A percentile compares a stretch with the other conserved stretches of the same genome.
phyloP scores from a whole-genome alignment of 1,139 yeast species.

The Yarrowia galli region DNA sequence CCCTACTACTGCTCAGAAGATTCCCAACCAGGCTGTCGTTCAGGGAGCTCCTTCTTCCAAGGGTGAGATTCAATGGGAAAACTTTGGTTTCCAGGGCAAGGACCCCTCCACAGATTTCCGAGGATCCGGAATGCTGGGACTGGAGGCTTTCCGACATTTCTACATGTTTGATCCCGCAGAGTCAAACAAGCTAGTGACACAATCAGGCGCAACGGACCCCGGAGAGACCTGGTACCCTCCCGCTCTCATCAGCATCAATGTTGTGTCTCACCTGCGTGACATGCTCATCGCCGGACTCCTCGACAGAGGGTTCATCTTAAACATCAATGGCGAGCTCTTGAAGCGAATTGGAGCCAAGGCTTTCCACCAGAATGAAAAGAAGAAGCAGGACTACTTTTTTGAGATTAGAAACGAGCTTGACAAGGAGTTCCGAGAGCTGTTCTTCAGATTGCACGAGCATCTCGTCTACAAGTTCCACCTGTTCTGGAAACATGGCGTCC shows the following conservation, averaged over 20 bases:
- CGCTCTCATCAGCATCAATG: conserved; percentile 33
- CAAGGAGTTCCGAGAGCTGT: conserved; percentile 33
- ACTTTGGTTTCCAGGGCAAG: conserved; percentile 53
- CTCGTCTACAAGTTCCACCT: conserved; percentile 48
- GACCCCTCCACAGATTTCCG: conserved; percentile 53
- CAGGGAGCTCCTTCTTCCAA: conserved; percentile 38
- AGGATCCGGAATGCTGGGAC: conserved; percentile 51
- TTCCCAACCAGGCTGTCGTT: conserved; percentile 17
- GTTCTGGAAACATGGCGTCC: conserved; percentile 47
- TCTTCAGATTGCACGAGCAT: conserved; percentile 43
- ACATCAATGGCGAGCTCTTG: conserved; percentile 9
- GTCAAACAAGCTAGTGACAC: conserved; percentile 11
- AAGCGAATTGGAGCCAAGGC: neutral
- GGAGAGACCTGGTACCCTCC: conserved; percentile 35
- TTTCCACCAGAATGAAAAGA: neutral
- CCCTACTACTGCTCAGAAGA: conserved; percentile 12
- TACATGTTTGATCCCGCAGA: conserved; percentile 42
- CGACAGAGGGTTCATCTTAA: conserved; percentile 23
- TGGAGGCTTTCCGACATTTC: conserved; percentile 45
- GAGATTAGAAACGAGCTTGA: conserved; percentile 17
- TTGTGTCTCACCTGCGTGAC: conserved; percentile 25
- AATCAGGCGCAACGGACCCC: conserved; percentile 43
- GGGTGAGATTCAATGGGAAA: conserved; percentile 49
- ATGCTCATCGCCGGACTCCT: conserved; percentile 21
- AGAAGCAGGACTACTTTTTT: conserved; percentile 15